A percentile compares a stretch with the other conserved stretches of the same genome.
Conservation (phyloP, 176 grass and related monocot genomes). For the Otatea glauca region DNA sequence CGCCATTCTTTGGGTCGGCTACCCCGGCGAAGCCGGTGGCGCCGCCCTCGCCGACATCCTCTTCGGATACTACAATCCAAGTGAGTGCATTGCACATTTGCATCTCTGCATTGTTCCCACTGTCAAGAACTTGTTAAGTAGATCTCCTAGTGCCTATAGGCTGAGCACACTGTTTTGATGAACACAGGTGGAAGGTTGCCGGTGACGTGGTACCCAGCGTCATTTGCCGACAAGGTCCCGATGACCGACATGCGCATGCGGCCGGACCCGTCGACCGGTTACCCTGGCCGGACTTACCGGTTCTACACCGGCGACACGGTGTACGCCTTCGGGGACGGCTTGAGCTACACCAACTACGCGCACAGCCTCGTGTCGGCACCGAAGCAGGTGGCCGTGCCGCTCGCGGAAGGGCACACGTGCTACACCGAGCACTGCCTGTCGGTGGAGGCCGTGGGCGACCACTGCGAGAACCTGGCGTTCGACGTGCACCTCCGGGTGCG, state of each 20-base stretch:
- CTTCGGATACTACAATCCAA: slow-evolving; percentile 79
- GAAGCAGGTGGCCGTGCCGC: slow-evolving; percentile 55
- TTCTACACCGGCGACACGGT: slow-evolving; percentile 86
- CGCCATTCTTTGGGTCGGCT: slow-evolving; percentile 86
- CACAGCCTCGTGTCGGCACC: slow-evolving; percentile 66
- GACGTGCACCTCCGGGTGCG: slow-evolving; percentile 62
- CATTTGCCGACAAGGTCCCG: slow-evolving; percentile 57
- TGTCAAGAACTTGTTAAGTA: background rate
- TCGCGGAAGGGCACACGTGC: slow-evolving; percentile 77
- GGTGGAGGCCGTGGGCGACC: slow-evolving; percentile 52
- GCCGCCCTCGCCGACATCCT: slow-evolving; percentile 80
- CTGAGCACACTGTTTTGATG: background rate
- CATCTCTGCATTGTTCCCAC: background rate
- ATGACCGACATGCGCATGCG: slow-evolving; percentile 97
- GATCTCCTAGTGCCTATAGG: background rate
- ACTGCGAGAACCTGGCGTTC: slow-evolving; percentile 61
- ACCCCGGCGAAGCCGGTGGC: slow-evolving; percentile 89
- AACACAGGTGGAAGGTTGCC: slow-evolving; percentile 74
- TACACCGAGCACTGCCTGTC: slow-evolving; percentile 59
- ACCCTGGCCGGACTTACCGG: slow-evolving; percentile 87
- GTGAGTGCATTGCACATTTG: slow-evolving; percentile 37
- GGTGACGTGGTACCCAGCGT: slow-evolving; percentile 89
- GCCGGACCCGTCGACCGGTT: slow-evolving; percentile 58
- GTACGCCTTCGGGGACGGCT: slow-evolving; percentile 84
- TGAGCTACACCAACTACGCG: slow-evolving; percentile 80